These are phyloP conservation scores for Macrolepiota fuliginosa DNA, from an alignment of 768 basidiomycete genomes.

Conservation along the genomic window DNA sequence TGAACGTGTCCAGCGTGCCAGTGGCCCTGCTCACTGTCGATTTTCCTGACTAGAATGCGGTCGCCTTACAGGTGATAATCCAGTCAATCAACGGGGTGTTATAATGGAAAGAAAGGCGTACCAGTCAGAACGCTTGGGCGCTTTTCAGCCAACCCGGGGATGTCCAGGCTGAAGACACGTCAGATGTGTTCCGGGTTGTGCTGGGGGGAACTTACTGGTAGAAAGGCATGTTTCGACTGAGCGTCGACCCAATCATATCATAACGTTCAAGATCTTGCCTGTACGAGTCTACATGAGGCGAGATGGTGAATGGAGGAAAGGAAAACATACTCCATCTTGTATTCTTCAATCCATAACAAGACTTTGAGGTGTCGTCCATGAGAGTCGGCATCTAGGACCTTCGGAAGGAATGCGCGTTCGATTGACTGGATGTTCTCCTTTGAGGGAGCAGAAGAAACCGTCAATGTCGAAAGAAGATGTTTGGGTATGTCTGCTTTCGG, in stretches of 20 bases:
- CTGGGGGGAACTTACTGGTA: constrained; percentile 34
- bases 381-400: constrained; percentile 29
- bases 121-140: constrained; percentile 57
- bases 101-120: constrained; percentile 16
- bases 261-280: constrained; percentile 41
- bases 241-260: constrained; percentile 31
- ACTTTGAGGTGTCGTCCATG: constrained; percentile 48
- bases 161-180: constrained; percentile 18
- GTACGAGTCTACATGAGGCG: neutral
- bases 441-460: constrained; percentile 26
- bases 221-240: constrained; percentile 27
- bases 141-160: constrained; percentile 54
- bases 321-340: constrained; percentile 35
- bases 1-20: constrained; percentile 66
- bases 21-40: constrained; percentile 33
- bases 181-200: neutral
- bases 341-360: constrained; percentile 58
- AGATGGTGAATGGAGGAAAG: neutral
- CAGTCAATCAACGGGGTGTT: neutral
- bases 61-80: constrained; percentile 39
- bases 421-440: constrained; percentile 30
- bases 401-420: constrained; percentile 36
- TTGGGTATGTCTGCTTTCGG: constrained; percentile 38
- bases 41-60: constrained; percentile 46
- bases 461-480: constrained; percentile 22